Evolutionary conservation across 2,329 filamentous ascomycete genomes (phyloP), one percentile per base, ranked within the genome.

Genomic region (Colletotrichum siamense): DNA sequence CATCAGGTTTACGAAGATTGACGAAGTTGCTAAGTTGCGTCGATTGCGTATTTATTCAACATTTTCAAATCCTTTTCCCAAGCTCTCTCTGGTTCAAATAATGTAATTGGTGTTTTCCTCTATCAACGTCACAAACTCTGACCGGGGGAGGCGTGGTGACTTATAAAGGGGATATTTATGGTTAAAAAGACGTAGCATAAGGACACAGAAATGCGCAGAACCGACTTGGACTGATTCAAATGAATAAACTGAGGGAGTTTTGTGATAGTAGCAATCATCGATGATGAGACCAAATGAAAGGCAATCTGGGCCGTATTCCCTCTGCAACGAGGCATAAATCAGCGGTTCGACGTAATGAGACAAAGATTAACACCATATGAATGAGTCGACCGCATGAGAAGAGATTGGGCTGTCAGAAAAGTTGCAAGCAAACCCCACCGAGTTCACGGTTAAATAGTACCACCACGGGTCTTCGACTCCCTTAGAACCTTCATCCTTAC

Each of bases 41-140:
- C 39, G 39, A 44, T n/a, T 44, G 39, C 39, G 39, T 44, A n/a
- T 44, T n/a, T 44, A 44, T 44, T n/a, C 12, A 5, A 44, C 5
- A 5, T 15, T 18, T 15, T 44, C 36, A 0, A 2, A 32, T 44
- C 16, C 16, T 9, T 18, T 44, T n/a, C 3, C 18, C 12, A 10
- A 44, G 9, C 8, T n/a, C 8, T n/a, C 8, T 44, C 16, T 44
- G 2, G 8, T 44, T 44, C 39, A 6, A 18, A n/a, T 5, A 44
- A 44, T n/a, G 6, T 0, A 18, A 9, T 1, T 2, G 3, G 39
- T 44, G 5, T 44, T 7, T 8, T 5, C 5, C 1, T 44, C 39
- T 44, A 2, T 6, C 4, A n/a, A 44, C 8, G 9, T 18, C 39
- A 44, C 39, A 44, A 44, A 5, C 16, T 44, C 16, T n/a, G 1